Percentiles rank a stretch among this genome's conserved stretches.
phyloP scores from a whole-genome alignment of 306 rosid genomes.

The Abrus precatorius region DNA sequence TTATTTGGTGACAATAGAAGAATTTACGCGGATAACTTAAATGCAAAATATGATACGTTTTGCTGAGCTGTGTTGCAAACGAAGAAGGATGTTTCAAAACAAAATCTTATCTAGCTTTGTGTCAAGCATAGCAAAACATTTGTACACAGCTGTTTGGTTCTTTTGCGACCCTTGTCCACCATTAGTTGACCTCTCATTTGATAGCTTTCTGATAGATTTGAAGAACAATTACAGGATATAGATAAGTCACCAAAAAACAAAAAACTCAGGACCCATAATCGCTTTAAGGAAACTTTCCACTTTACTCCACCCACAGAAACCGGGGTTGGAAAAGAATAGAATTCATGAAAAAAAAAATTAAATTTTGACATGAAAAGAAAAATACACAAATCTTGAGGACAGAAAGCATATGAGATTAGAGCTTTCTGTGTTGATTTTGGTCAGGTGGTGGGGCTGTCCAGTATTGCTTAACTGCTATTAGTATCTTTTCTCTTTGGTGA shows the following conservation, averaged over 20 bases:
- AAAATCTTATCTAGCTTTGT: neutral
- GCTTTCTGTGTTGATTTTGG: constrained; percentile 37
- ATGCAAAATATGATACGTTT: no score
- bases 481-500: constrained; percentile 70
- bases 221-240: neutral
- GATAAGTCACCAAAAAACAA: constrained; percentile 18
- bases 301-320: constrained; percentile 48
- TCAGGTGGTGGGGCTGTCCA: constrained; percentile 74
- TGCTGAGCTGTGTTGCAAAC: neutral
- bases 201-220: neutral
- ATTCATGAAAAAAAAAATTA: constrained; percentile 13
- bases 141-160: neutral
- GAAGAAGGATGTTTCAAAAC: neutral
- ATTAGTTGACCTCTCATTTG: constrained; percentile 13
- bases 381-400: constrained; percentile 36
- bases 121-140: neutral
- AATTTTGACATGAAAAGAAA: constrained; percentile 4
- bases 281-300: constrained; percentile 40
- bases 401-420: constrained; percentile 43
- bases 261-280: constrained; percentile 12
- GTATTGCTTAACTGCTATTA: constrained; percentile 78
- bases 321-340: constrained; percentile 53
- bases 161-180: neutral
- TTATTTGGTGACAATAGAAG: no score
- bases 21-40: no score